phyloP scores from a whole-genome alignment of 768 basidiomycete genomes.

The Ramaria sp. region DNA sequence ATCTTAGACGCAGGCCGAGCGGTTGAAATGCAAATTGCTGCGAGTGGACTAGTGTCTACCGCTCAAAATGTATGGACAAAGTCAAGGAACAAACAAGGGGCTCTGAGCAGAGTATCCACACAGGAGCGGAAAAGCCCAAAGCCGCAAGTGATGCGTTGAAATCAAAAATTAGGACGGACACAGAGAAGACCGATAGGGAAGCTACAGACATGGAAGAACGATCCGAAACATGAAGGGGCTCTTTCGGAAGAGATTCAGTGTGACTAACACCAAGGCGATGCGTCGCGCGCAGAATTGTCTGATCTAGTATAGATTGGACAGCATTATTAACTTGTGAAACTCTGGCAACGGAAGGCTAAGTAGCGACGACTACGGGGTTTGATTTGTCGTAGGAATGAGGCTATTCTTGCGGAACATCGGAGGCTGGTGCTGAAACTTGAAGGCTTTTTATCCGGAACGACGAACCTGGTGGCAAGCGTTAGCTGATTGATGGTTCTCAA shows the following conservation, averaged over 20 bases:
- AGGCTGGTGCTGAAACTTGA: no score
- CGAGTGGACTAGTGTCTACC: constrained; percentile 29
- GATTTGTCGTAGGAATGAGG: no score
- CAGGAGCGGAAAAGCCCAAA: neutral
- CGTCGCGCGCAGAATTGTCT: no score
- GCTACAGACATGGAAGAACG: neutral
- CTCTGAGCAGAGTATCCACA: neutral
- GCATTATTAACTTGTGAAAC: no score
- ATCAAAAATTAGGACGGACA: neutral
- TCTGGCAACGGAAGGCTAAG: no score
- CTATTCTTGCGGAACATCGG: no score
- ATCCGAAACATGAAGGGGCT: constrained; percentile 1
- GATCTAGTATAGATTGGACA: no score
- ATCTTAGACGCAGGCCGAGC: constrained; percentile 5
- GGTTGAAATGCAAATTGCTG: constrained; percentile 5
- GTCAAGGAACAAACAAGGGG: constrained; percentile 12
- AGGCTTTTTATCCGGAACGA: no score
- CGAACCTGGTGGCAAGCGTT: no score
- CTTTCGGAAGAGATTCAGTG: constrained; percentile 54
- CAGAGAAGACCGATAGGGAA: neutral
- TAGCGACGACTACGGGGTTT: no score
- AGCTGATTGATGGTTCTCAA: no score
- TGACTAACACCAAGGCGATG: no score
- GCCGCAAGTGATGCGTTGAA: constrained; percentile 1
- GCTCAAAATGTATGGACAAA: constrained; percentile 15